phyloP scores from a whole-genome alignment of 2,329 filamentous ascomycete species.

The Ophiostoma novo-ulmi region DNA sequence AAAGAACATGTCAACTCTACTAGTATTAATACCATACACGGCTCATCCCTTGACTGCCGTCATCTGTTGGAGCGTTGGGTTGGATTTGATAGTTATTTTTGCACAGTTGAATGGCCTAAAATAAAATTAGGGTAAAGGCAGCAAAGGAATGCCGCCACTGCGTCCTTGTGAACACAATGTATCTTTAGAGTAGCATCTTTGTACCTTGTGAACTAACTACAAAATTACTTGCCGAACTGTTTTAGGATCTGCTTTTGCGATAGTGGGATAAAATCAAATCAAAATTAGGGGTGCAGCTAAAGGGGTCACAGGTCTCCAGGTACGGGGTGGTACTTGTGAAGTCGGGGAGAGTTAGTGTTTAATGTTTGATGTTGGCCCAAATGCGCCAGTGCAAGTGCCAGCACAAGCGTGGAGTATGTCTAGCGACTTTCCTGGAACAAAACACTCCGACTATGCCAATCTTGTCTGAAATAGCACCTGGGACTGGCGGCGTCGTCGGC shows the following conservation, averaged over 20 bases:
- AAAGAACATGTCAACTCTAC: background rate
- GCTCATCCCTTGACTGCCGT: slow-evolving; percentile 5
- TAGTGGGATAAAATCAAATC: background rate
- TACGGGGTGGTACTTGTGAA: slow-evolving; percentile 4
- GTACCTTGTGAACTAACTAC: background rate
- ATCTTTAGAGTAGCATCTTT: background rate
- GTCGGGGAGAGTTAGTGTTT: background rate
- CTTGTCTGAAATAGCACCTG: slow-evolving; percentile 1
- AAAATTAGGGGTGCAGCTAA: slow-evolving; percentile 6
- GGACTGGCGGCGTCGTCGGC: slow-evolving; percentile 1
- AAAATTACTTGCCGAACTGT: background rate
- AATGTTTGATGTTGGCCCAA: too few species aligned
- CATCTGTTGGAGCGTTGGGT: background rate
- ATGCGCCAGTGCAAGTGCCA: background rate
- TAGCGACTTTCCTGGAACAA: background rate
- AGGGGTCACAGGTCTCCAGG: background rate
- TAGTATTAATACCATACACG: background rate
- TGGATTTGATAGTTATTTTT: background rate
- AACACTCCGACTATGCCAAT: background rate
- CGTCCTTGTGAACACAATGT: background rate
- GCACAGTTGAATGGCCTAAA: background rate
- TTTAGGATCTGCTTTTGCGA: slow-evolving; percentile 1
- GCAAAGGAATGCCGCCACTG: background rate
- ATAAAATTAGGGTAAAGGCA: background rate
- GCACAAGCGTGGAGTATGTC: background rate